Percentiles rank a stretch among this genome's conserved stretches.
Conservation (phyloP, 805 yeast genomes). For the Pichia manshurica region DNA sequence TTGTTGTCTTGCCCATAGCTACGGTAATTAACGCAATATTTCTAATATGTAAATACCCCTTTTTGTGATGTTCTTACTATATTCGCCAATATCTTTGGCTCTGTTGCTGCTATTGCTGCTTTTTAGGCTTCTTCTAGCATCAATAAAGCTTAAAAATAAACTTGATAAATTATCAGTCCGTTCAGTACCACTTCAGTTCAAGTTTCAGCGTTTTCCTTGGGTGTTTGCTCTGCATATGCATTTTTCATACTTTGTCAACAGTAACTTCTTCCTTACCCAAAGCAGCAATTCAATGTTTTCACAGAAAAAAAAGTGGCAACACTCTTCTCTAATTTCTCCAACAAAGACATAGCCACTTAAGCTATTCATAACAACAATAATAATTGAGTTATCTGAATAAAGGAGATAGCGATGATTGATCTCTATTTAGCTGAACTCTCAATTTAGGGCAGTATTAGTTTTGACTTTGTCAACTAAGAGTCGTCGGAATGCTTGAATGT, state of each 20-base stretch:
- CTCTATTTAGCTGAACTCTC: slow-evolving; percentile 40
- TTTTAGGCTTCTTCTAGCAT: too few species aligned
- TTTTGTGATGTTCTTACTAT: too few species aligned
- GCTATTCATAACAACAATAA: slow-evolving; percentile 30
- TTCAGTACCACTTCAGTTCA: slow-evolving; percentile 29
- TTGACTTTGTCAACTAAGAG: slow-evolving; percentile 31
- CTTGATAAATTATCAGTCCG: slow-evolving; percentile 32
- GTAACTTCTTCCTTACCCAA: slow-evolving; percentile 43
- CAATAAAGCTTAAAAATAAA: too few species aligned
- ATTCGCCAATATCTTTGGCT: too few species aligned
- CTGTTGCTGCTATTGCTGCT: too few species aligned
- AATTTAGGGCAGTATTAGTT: slow-evolving; percentile 29
- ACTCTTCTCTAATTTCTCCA: slow-evolving; percentile 14
- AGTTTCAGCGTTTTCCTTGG: slow-evolving; percentile 25
- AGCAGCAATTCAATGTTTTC: slow-evolving; percentile 40
- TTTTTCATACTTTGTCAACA: slow-evolving; percentile 39
- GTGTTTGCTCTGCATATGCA: slow-evolving; percentile 33
- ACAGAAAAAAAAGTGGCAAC: slow-evolving; percentile 42
- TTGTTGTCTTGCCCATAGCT: neutral
- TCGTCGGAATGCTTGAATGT: slow-evolving; percentile 35
- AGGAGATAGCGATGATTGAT: slow-evolving; percentile 39
- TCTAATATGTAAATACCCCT: too few species aligned
- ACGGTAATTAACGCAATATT: too few species aligned
- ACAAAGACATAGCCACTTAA: slow-evolving; percentile 32
- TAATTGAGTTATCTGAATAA: slow-evolving; percentile 37